These are phyloP conservation scores for Amesomyces nigricolor DNA, from an alignment of 2,329 filamentous ascomycete genomes.

Conservation along the genomic window DNA sequence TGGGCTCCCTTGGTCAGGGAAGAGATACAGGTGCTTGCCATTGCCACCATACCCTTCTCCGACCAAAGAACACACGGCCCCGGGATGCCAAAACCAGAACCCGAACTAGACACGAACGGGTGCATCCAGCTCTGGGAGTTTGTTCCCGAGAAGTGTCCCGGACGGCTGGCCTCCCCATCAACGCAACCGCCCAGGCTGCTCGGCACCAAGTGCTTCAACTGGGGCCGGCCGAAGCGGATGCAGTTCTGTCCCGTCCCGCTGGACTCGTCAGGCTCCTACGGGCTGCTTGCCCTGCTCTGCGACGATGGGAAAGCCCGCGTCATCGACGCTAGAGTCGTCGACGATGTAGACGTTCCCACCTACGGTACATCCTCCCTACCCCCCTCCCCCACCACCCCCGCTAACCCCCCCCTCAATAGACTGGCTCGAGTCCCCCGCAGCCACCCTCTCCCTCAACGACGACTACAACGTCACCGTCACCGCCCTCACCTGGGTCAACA, in stretches of 20 bases:
- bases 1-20: slow-evolving; percentile 43
- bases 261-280: slow-evolving; percentile 28
- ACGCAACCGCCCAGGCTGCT: slow-evolving; percentile 35
- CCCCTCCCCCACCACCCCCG: not conserved
- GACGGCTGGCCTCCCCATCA: slow-evolving; percentile 33
- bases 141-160: slow-evolving; percentile 28
- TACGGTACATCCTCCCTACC: slow-evolving; percentile 36
- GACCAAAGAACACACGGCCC: slow-evolving; percentile 37
- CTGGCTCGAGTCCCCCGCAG: slow-evolving; percentile 40
- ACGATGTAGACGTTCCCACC: slow-evolving; percentile 26
- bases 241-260: slow-evolving; percentile 48
- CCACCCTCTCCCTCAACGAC: slow-evolving; percentile 39
- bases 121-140: slow-evolving; percentile 51
- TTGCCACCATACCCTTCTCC: slow-evolving; percentile 45
- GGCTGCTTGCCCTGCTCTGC: slow-evolving; percentile 46
- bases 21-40: slow-evolving; percentile 44
- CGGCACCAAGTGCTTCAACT: slow-evolving; percentile 44
- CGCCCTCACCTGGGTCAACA: slow-evolving; percentile 49
- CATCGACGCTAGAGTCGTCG: slow-evolving; percentile 36
- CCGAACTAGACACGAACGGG: slow-evolving; percentile 36
- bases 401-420: slow-evolving; percentile 33
- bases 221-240: slow-evolving; percentile 45
- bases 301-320: slow-evolving; percentile 48
- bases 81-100: slow-evolving; percentile 29
- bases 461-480: slow-evolving; percentile 47